Conservation (phyloP, 2,329 filamentous ascomycete genomes). For the Aspergillus viridinutans region DNA sequence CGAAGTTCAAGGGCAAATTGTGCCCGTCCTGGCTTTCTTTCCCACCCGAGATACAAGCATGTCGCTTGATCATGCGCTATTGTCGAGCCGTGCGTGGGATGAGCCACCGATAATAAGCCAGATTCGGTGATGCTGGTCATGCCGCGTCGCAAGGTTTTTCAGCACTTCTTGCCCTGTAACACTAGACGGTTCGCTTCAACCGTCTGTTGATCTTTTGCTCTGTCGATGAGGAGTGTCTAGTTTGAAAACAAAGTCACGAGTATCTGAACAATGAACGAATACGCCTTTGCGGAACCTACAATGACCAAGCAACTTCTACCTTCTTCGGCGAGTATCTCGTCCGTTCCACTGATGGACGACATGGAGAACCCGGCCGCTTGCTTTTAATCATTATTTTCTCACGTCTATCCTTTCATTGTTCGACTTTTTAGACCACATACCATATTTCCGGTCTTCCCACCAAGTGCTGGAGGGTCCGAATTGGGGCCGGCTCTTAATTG, state of each 20-base stretch:
- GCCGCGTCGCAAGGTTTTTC: slow-evolving; percentile 21
- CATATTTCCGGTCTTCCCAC: slow-evolving; percentile 12
- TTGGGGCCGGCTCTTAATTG: slow-evolving; percentile 12
- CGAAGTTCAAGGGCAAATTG: not conserved
- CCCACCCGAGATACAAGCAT: not conserved
- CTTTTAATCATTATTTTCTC: not conserved
- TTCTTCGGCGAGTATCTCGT: not conserved
- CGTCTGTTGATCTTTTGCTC: slow-evolving; percentile 6
- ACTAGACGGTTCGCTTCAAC: slow-evolving; percentile 7
- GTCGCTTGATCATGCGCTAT: slow-evolving; percentile 6
- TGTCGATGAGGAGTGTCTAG: slow-evolving; percentile 7
- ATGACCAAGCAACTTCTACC: slow-evolving; percentile 8
- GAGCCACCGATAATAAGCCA: slow-evolving; percentile 1
- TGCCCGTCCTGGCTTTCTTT: not conserved
- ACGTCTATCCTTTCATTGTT: slow-evolving; percentile 10
- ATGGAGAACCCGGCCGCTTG: not conserved
- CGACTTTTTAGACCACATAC: slow-evolving; percentile 10
- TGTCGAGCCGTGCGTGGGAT: slow-evolving; percentile 7
- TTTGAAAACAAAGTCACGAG: slow-evolving; percentile 19
- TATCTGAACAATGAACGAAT: slow-evolving; percentile 27
- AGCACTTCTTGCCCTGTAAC: slow-evolving; percentile 11
- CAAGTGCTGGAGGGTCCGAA: slow-evolving; percentile 21
- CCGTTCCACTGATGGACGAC: not conserved
- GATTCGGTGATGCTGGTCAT: slow-evolving; percentile 34
- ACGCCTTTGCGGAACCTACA: slow-evolving; percentile 16